Evolutionary conservation across 441 rosid species (phyloP).

Genomic region (Erysimum cheiri): DNA sequence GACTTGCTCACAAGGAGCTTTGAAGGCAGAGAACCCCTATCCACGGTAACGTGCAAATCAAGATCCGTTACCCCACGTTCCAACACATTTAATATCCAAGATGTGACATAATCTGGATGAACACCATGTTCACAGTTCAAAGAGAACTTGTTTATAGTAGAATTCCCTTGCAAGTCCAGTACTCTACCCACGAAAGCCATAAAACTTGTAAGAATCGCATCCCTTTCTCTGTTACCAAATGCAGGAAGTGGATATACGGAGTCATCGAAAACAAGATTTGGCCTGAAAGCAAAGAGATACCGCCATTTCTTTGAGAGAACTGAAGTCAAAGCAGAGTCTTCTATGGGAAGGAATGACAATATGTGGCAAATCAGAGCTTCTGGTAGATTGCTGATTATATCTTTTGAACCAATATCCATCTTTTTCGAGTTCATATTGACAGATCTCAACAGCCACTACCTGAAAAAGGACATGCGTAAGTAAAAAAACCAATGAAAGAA

Average conservation of each 20-base stretch:
- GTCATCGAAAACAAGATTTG: conserved; percentile 21
- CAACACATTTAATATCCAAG: not conserved
- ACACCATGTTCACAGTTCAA: not conserved
- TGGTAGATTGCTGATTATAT: conserved; percentile 26
- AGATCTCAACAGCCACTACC: not conserved
- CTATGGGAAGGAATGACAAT: conserved; percentile 30
- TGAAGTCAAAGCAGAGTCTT: conserved; percentile 34
- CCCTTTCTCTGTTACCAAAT: not conserved
- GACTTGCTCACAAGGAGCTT: conserved; percentile 1
- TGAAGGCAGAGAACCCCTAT: not conserved
- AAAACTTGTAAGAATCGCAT: too few species aligned
- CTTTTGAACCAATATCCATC: conserved; percentile 2
- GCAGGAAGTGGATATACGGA: too few species aligned
- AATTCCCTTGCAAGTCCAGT: not conserved
- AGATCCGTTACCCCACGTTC: not conserved
- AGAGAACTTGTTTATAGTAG: conserved; percentile 1
- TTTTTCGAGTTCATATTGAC: conserved; percentile 4
- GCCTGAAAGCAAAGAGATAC: conserved; percentile 9
- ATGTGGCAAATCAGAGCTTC: conserved; percentile 31
- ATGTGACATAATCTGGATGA: not conserved
- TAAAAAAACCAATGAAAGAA: too few species aligned
- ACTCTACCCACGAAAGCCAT: conserved; percentile 13
- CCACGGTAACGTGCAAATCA: not conserved
- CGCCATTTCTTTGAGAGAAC: conserved; percentile 27
- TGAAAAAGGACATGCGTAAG: not conserved